Percentiles rank a stretch among this genome's conserved stretches.
Evolutionary conservation across 108 stramenopile genomes (phyloP).

Genomic region (Fragilaria radians): DNA sequence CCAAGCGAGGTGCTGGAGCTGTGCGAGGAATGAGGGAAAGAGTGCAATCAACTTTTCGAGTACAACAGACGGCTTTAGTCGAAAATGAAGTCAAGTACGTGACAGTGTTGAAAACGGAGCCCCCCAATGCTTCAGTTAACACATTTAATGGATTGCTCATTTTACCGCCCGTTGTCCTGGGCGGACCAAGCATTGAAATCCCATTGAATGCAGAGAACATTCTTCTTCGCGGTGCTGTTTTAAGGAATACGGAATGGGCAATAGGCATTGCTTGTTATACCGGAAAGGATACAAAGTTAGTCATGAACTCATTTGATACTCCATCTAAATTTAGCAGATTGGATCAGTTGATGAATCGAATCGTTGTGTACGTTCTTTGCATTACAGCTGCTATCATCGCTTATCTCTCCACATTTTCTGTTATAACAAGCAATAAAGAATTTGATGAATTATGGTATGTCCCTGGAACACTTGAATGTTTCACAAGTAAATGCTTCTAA

Average conservation of each 20-base stretch:
- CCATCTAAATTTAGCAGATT: conserved; percentile 91
- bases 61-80: conserved; percentile 5
- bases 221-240: conserved; percentile 88
- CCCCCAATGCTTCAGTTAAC: conserved; percentile 89
- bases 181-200: conserved; percentile 40
- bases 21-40: not conserved
- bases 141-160: conserved; percentile 81
- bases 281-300: conserved; percentile 91
- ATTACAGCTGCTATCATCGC: conserved; percentile 62
- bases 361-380: conserved; percentile 75
- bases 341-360: conserved; percentile 77
- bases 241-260: conserved; percentile 96
- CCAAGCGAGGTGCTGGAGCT: not conserved
- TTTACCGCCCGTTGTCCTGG: conserved; percentile 26
- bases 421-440: conserved; percentile 15
- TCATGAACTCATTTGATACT: conserved; percentile 82
- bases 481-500: not conserved
- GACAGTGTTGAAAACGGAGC: conserved; percentile 63
- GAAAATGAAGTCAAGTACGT: conserved; percentile 28
- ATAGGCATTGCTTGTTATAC: conserved; percentile 95
- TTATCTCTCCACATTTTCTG: conserved; percentile 33
- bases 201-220: conserved; percentile 82
- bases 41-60: not conserved
- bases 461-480: too few species aligned
- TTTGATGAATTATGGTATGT: conserved; percentile 62